Evolutionary conservation across 129 eudicot species (phyloP), one percentile per base, ranked within the genome.

Genomic region (Chrysanthemum seticuspe): DNA sequence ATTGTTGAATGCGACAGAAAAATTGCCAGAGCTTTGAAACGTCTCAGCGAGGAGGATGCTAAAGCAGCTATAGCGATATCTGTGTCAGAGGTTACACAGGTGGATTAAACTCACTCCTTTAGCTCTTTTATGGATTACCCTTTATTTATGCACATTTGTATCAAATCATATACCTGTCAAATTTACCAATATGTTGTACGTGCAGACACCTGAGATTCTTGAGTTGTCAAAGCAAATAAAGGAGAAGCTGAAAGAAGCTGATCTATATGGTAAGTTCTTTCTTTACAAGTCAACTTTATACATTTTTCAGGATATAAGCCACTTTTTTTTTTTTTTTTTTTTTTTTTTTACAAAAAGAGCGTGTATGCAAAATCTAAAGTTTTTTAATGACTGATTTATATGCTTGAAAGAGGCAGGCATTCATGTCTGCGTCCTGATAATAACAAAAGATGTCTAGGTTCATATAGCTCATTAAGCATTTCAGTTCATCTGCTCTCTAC

Each of bases 31-130:
- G 97, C 99, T 80, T 86, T 94, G 68, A 94, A 90, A 82, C 96
- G 99, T 65, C 97, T 94, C 25, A 87, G 90, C 61, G 97, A 94
- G 21, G 99, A 94, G 75, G 99, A 90, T 86, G 99, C 99, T 84
- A 94, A 88, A 85, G 99, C 99, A 23, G 99, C 99, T 54, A 89
- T 90, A 69, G 99, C 97, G 13, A 90, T 94, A 25, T 94, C 96
- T 12, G 99, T 94, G 11, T 85, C 98, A 27, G 98, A 90, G 74
- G 98, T 94, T 68, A 89, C 98, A 0, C 91, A 78, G 89, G 98
- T 72, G 56, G 55, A 54, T 47, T 72, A 1, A 9, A 54, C 3
- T 58, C 54, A 27, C 62, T 63, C 65, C 1, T 45, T 64, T 62
- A 34, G 29, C 1, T 18, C 4, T 73, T 40, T 25, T 13, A n/a